phyloP scores from a whole-genome alignment of 2,329 filamentous ascomycete genomes.

The Phaeosphaeria sp. region DNA sequence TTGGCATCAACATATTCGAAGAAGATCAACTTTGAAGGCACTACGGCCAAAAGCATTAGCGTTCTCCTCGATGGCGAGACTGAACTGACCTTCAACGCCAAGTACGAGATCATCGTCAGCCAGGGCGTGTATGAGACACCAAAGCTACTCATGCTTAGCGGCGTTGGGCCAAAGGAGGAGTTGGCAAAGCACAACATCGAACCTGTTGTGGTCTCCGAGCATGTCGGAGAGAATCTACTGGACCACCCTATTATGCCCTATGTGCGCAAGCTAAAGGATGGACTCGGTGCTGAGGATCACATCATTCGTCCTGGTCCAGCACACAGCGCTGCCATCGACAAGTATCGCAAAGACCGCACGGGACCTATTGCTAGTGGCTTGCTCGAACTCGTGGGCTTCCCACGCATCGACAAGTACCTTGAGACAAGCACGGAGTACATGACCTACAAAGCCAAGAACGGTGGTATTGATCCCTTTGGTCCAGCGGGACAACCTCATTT shows the following conservation, averaged over 20 bases:
- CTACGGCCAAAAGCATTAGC: slow-evolving; percentile 55
- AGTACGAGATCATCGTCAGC: slow-evolving; percentile 20
- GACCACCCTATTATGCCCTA: slow-evolving; percentile 53
- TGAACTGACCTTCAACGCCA: slow-evolving; percentile 45
- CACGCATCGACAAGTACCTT: slow-evolving; percentile 63
- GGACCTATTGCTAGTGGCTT: slow-evolving; percentile 53
- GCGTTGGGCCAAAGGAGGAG: slow-evolving; percentile 62
- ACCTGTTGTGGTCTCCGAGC: slow-evolving; percentile 61
- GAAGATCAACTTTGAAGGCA: slow-evolving; percentile 60
- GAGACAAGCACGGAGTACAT: slow-evolving; percentile 58
- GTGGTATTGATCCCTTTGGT: slow-evolving; percentile 39
- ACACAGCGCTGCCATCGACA: slow-evolving; percentile 40
- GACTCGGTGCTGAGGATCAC: slow-evolving; percentile 60
- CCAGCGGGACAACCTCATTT: slow-evolving; percentile 36
- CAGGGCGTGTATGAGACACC: slow-evolving; percentile 66
- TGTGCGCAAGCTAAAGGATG: slow-evolving; percentile 51
- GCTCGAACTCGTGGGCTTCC: slow-evolving; percentile 63
- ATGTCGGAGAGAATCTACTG: slow-evolving; percentile 68
- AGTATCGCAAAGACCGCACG: slow-evolving; percentile 50
- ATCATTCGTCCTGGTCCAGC: slow-evolving; percentile 42
- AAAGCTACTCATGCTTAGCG: slow-evolving; percentile 68
- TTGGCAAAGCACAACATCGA: slow-evolving; percentile 60
- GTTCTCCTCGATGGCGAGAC: slow-evolving; percentile 53
- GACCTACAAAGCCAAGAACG: slow-evolving; percentile 51
- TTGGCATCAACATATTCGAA: slow-evolving; percentile 59